Evolutionary conservation across 1,284 basidiomycete species (phyloP).

Genomic region (Ustilago shanxiensis): DNA sequence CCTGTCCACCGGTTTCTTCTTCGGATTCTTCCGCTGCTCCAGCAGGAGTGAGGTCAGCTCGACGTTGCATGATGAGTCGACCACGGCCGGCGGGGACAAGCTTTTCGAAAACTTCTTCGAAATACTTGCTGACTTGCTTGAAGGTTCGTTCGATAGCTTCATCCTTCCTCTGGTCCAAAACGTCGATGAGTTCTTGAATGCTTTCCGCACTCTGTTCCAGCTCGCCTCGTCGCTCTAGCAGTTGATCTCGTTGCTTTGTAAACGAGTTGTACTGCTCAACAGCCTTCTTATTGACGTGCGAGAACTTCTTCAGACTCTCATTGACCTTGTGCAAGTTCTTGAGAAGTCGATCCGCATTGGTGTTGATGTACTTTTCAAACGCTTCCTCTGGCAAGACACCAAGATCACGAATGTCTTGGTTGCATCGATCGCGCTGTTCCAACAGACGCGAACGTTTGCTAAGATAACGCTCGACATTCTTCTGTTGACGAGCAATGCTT

Average conservation of each 20-base stretch:
- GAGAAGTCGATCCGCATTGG: slow-evolving; percentile 85
- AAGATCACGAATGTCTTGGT: slow-evolving; percentile 92
- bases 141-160: slow-evolving; percentile 98
- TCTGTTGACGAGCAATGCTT: slow-evolving; percentile 88
- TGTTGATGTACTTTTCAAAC: slow-evolving; percentile 90
- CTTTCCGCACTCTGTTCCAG: slow-evolving; percentile 88
- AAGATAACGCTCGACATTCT: slow-evolving; percentile 92
- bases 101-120: slow-evolving; percentile 95
- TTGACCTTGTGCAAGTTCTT: slow-evolving; percentile 91
- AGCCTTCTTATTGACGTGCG: slow-evolving; percentile 99
- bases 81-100: slow-evolving; percentile 95
- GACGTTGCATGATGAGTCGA: slow-evolving; percentile 88
- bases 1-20: slow-evolving; percentile 61
- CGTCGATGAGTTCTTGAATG: slow-evolving; percentile 93
- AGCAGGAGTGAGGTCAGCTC: slow-evolving; percentile 77
- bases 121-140: slow-evolving; percentile 96
- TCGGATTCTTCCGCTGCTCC: slow-evolving; percentile 70
- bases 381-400: slow-evolving; percentile 97
- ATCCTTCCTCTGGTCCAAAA: slow-evolving; percentile 95
- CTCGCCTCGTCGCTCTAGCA: slow-evolving; percentile 86
- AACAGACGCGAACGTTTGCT: slow-evolving; percentile 88
- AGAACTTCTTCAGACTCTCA: slow-evolving; percentile 92
- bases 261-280: slow-evolving; percentile 99
- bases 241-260: slow-evolving; percentile 94
- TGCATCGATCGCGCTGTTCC: slow-evolving; percentile 89